Base-by-base conservation (phyloP, 2,329 filamentous ascomycete genomes). In the Fusarium napiforme region DNA sequence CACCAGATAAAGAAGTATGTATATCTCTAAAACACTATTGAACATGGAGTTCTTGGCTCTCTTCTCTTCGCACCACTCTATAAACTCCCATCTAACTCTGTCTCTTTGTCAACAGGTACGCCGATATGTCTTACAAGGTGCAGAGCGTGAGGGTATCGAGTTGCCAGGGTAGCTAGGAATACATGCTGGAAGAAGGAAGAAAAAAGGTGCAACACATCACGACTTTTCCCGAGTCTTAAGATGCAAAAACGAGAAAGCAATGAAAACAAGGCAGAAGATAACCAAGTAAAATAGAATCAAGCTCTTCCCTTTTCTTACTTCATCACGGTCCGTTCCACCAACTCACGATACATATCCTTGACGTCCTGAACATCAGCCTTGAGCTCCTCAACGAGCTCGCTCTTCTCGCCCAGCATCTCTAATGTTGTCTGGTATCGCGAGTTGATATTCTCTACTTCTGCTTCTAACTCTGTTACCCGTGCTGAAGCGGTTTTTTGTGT, bases 401-500 rank as follows among this genome's bases (percentile, higher is more conserved):
- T 97, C 89, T 97, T 97, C 88, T 99, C 96, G 4, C 96, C 96
- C 64, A 99, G 84, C 90, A 98, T 92, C 84, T 98, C 95, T 60
- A 99, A 86, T 67, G 94, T 97, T 19, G 95, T 96, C 80, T 97
- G 91, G 80, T 98, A 97, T 77, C 96, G 88, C 71, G 90, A 86
- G 78, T 93, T 91, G 73, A 98, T 85, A 46, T 90, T 89, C 34
- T 83, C 84, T 56, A 97, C 85, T 75, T 94, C 89, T 50, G 83
- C 84, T 81, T 97, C 92, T 19, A 98, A 82, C 67, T 88, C 86
- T 26, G 86, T 84, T 1, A 95, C 88, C 67, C 87, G 89, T 59
- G 85, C 82, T 19, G 90, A 88, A 5, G 89, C 88, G 4, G 82
- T 84, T 73, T 90, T 89, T 79, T 92, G 92, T 36, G 87, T 87